phyloP scores from a whole-genome alignment of 139 green algal species.

The Pedinophyceae sp. region DNA sequence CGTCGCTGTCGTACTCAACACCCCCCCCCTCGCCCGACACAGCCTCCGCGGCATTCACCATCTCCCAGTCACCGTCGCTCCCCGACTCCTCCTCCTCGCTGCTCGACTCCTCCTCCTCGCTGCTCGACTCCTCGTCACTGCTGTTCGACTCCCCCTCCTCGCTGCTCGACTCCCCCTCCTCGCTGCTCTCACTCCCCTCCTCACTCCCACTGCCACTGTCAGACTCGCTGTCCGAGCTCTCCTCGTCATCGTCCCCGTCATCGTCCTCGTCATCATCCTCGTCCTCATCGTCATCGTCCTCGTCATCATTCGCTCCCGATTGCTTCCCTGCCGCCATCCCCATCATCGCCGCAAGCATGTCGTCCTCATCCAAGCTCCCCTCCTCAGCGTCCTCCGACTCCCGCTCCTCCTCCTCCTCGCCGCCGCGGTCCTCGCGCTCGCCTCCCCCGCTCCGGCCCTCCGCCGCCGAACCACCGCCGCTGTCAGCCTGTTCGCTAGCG shows the following conservation, averaged over 20 bases:
- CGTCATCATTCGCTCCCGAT: slow-evolving; percentile 2
- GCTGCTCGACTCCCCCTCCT: slow-evolving; percentile 3
- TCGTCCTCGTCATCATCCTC: slow-evolving; percentile 7
- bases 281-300: slow-evolving; percentile 8
- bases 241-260: slow-evolving; percentile 7
- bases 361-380: slow-evolving; percentile 16
- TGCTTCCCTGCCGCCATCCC: slow-evolving; percentile 5
- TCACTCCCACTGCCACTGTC: background rate
- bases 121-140: background rate
- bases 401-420: background rate
- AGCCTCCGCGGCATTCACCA: background rate
- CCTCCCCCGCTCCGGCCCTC: too few species aligned
- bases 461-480: too few species aligned
- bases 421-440: background rate
- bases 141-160: background rate
- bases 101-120: background rate
- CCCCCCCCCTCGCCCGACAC: background rate
- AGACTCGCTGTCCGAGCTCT: background rate
- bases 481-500: too few species aligned
- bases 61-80: background rate
- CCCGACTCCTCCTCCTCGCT: background rate
- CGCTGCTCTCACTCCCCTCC: background rate
- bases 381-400: slow-evolving; percentile 3
- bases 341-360: slow-evolving; percentile 14
- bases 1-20: background rate